These are phyloP conservation scores for Fomitiporia mediterranea DNA, from an alignment of 1,284 basidiomycete species.

Conservation along the genomic window DNA sequence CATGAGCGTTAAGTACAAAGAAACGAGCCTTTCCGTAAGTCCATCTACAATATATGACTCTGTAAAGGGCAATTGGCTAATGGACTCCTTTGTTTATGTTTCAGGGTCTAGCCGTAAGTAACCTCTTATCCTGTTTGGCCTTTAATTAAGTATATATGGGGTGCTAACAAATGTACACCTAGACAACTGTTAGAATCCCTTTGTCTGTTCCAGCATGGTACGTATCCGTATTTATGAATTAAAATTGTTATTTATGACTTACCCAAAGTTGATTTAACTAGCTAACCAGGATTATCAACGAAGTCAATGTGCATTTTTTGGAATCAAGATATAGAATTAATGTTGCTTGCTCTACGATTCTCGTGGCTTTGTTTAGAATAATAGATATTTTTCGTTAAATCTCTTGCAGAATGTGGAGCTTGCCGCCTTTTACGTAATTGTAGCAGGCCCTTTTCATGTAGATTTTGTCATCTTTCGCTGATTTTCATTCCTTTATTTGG, in stretches of 20 bases:
- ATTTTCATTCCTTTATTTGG: too few relatives aligned
- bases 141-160: slow-evolving; percentile 1
- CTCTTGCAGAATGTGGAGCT: too few relatives aligned
- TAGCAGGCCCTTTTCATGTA: too few relatives aligned
- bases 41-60: neutral
- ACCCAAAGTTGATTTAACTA: too few relatives aligned
- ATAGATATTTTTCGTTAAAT: too few relatives aligned
- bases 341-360: neutral
- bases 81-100: neutral
- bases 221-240: neutral
- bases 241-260: too few relatives aligned
- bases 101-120: slow-evolving; percentile 61
- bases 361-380: too few relatives aligned
- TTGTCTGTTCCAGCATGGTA: slow-evolving; percentile 39
- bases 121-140: neutral
- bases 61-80: neutral
- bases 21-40: slow-evolving; percentile 83
- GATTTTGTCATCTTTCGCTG: too few relatives aligned
- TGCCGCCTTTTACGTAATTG: too few relatives aligned
- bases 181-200: slow-evolving; percentile 41
- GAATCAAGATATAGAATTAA: neutral
- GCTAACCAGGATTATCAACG: neutral
- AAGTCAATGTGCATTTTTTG: neutral
- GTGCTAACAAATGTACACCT: slow-evolving; percentile 11
- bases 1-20: slow-evolving; percentile 89